These are phyloP conservation scores for Fusarium newnesense DNA, from an alignment of 2,329 filamentous ascomycete species.

Conservation along the genomic window DNA sequence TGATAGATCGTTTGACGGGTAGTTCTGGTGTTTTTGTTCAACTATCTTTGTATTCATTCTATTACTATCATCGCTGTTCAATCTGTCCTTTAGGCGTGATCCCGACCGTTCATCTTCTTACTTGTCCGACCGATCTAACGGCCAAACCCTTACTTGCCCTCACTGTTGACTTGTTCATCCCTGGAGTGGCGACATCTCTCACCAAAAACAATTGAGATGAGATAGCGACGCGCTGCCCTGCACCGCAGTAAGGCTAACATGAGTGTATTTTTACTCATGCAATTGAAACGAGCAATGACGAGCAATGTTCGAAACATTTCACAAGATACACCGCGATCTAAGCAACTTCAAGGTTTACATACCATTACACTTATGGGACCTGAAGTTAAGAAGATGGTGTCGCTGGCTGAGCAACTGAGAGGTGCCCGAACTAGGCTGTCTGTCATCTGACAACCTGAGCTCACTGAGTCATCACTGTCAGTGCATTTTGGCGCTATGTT, in stretches of 20 bases:
- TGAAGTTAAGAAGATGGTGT: neutral
- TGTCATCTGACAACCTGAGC: too few relatives aligned
- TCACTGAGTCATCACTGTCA: neutral
- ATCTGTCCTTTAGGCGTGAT: neutral
- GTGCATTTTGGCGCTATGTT: neutral
- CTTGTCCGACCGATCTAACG: neutral
- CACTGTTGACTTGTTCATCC: conserved; percentile 1
- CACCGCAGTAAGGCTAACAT: neutral
- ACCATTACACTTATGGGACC: neutral
- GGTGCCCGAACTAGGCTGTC: neutral
- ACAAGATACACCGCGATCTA: neutral
- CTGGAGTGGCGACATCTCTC: conserved; percentile 1
- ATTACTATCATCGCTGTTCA: rapidly evolving
- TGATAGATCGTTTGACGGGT: neutral
- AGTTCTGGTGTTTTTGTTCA: neutral
- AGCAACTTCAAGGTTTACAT: too few relatives aligned
- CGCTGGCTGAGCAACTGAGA: neutral
- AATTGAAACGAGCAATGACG: too few relatives aligned
- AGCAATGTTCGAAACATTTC: too few relatives aligned
- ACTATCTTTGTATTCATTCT: neutral
- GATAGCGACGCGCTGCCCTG: neutral
- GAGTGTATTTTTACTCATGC: neutral
- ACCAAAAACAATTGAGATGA: rapidly evolving
- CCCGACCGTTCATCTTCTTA: neutral
- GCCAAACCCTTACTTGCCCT: neutral